phyloP scores from a whole-genome alignment of 108 stramenopile genomes.

The Nitzschia putrida region DNA sequence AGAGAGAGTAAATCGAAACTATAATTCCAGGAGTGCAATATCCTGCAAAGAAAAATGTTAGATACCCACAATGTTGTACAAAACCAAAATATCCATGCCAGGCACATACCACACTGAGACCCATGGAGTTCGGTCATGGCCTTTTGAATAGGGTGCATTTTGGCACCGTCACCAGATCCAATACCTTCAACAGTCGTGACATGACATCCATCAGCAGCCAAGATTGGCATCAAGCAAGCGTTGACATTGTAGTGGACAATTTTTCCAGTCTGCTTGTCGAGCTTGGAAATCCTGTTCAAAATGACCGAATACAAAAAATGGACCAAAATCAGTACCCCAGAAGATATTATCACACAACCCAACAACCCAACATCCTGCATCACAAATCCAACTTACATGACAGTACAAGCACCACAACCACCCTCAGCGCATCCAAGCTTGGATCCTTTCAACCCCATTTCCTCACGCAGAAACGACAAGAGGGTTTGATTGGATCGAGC shows the following conservation, averaged over 20 bases:
- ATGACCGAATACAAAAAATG: not conserved
- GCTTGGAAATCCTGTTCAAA: constrained; percentile 47
- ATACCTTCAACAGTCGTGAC: constrained; percentile 93
- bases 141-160: constrained; percentile 90
- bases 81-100: not conserved
- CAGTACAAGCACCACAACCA: constrained; percentile 95
- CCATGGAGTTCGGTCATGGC: constrained; percentile 93
- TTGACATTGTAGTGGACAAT: constrained; percentile 75
- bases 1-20: constrained; percentile 86
- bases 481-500: constrained; percentile 78
- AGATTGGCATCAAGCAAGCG: constrained; percentile 90
- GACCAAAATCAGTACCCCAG: not conserved
- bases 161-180: constrained; percentile 67
- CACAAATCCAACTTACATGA: constrained; percentile 47
- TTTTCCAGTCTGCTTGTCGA: constrained; percentile 26
- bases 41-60: constrained; percentile 21
- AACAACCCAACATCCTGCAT: too few relatives aligned
- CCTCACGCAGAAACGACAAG: constrained; percentile 68
- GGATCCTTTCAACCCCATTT: constrained; percentile 68
- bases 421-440: constrained; percentile 90
- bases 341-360: too few relatives aligned
- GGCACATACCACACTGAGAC: constrained; percentile 78
- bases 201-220: constrained; percentile 83
- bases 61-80: not conserved
- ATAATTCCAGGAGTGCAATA: constrained; percentile 97